These are phyloP conservation scores for Pharnaceum exiguum DNA, from an alignment of 148 eudicot species.

Conservation along the genomic window DNA sequence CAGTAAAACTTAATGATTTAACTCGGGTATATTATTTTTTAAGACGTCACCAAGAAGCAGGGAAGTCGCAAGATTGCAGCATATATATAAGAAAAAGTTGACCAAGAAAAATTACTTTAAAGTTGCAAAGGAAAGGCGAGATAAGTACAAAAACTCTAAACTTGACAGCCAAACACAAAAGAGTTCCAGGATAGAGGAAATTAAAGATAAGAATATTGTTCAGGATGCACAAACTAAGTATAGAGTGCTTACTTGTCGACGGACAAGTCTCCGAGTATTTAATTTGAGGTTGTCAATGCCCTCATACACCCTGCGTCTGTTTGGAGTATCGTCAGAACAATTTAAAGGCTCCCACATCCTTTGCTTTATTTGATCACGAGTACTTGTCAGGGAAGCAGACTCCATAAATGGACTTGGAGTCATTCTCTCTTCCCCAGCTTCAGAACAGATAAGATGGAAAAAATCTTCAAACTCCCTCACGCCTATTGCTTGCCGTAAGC, in stretches of 20 bases:
- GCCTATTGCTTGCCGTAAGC: slow-evolving; percentile 93
- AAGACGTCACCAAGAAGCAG: too few relatives aligned
- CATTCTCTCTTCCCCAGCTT: slow-evolving; percentile 17
- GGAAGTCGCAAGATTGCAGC: too few relatives aligned
- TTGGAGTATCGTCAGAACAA: slow-evolving; percentile 25
- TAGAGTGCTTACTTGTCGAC: slow-evolving; percentile 75
- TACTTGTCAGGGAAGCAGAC: slow-evolving; percentile 14
- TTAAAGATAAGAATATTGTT: too few relatives aligned
- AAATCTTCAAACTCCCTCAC: slow-evolving; percentile 85
- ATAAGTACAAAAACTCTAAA: too few relatives aligned
- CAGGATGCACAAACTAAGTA: not conserved
- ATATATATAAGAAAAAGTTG: too few relatives aligned
- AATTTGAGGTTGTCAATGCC: slow-evolving; percentile 58
- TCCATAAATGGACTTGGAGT: slow-evolving; percentile 10
- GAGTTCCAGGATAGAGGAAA: too few relatives aligned
- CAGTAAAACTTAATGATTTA: too few relatives aligned
- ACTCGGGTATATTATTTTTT: too few relatives aligned
- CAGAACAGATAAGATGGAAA: slow-evolving; percentile 31
- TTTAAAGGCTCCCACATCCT: slow-evolving; percentile 29
- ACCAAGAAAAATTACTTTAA: too few relatives aligned
- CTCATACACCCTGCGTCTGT: slow-evolving; percentile 40
- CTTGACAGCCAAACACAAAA: too few relatives aligned
- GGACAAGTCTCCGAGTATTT: slow-evolving; percentile 83
- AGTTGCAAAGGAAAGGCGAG: too few relatives aligned
- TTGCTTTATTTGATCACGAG: slow-evolving; percentile 19